These are phyloP conservation scores for Skeletonema costatum DNA, from an alignment of 108 stramenopile species.

Conservation along the genomic window DNA sequence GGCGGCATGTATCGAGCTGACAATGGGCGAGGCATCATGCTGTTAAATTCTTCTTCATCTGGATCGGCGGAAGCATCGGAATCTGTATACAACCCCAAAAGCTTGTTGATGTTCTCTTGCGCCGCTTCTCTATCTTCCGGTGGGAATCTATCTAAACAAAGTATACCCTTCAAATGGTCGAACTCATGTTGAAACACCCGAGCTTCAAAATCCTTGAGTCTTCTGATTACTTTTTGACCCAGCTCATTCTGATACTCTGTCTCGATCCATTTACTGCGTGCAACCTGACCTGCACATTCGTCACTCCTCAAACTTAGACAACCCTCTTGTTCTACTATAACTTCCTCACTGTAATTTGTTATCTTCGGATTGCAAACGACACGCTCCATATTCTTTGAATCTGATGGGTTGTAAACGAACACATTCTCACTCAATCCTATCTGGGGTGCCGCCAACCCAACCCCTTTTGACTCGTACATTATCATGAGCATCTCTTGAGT, in stretches of 20 bases:
- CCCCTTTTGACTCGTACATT: conserved; percentile 51
- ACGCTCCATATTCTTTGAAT: conserved; percentile 25
- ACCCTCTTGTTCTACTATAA: conserved; percentile 30
- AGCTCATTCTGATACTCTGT: conserved; percentile 28
- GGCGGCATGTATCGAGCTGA: conserved; percentile 34
- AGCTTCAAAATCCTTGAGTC: conserved; percentile 41
- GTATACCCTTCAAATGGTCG: conserved; percentile 46
- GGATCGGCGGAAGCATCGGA: conserved; percentile 24
- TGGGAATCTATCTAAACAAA: conserved; percentile 35
- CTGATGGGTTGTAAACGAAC: conserved; percentile 49
- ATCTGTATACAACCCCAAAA: conserved; percentile 29
- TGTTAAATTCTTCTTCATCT: conserved; percentile 5
- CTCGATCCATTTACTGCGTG: conserved; percentile 22
- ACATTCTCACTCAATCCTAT: conserved; percentile 41
- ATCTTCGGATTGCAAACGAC: conserved; percentile 44
- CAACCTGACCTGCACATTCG: conserved; percentile 23
- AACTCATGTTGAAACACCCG: conserved; percentile 55
- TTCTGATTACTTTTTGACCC: conserved; percentile 7
- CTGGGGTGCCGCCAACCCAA: conserved; percentile 52
- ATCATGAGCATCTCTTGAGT: conserved; percentile 43
- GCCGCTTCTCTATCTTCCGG: conserved; percentile 36
- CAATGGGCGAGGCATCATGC: conserved; percentile 23
- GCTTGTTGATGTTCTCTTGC: conserved; percentile 25
- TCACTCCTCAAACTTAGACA: conserved; percentile 37
- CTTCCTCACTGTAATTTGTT: conserved; percentile 24